Evolutionary conservation across 2,329 filamentous ascomycete genomes (phyloP).

Genomic region (Pseudogymnoascus sp.): DNA sequence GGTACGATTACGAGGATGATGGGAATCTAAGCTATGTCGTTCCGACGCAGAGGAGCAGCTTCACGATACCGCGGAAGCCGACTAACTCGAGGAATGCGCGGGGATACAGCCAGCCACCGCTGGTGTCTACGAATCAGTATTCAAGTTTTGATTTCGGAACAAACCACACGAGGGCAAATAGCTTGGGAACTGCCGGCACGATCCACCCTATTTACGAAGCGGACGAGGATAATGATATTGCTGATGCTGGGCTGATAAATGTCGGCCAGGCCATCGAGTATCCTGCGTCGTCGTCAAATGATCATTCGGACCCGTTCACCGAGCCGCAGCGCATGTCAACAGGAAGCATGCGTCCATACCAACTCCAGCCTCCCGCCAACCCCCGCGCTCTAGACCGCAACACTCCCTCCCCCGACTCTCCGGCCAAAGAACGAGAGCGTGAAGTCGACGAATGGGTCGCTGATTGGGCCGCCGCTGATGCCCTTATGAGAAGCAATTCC

Average conservation of each 20-base stretch:
- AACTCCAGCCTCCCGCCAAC: conserved; percentile 23
- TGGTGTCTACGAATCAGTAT: neutral
- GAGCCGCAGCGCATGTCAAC: conserved; percentile 10
- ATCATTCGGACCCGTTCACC: neutral
- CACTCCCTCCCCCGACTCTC: conserved; percentile 16
- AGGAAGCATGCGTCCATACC: conserved; percentile 15
- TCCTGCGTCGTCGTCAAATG: conserved; percentile 15
- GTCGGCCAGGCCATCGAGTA: neutral
- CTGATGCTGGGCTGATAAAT: conserved; percentile 14
- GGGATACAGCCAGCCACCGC: conserved; percentile 33
- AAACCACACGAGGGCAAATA: conserved; percentile 36
- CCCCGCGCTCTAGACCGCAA: conserved; percentile 12
- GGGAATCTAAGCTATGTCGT: conserved; percentile 34
- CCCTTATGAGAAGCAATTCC: conserved; percentile 24
- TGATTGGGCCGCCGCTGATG: conserved; percentile 31
- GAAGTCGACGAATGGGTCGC: conserved; percentile 31
- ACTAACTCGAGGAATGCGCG: conserved; percentile 25
- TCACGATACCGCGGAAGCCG: conserved; percentile 30
- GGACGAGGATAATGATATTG: conserved; percentile 29
- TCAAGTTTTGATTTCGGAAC: conserved; percentile 33
- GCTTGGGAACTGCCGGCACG: conserved; percentile 40
- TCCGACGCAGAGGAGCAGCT: conserved; percentile 32
- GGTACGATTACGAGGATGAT: conserved; percentile 24
- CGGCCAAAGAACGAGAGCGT: conserved; percentile 24
- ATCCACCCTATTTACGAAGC: conserved; percentile 61